Conservation (phyloP, 192 early-diverging fungal species). For the Diversispora epigaea region DNA sequence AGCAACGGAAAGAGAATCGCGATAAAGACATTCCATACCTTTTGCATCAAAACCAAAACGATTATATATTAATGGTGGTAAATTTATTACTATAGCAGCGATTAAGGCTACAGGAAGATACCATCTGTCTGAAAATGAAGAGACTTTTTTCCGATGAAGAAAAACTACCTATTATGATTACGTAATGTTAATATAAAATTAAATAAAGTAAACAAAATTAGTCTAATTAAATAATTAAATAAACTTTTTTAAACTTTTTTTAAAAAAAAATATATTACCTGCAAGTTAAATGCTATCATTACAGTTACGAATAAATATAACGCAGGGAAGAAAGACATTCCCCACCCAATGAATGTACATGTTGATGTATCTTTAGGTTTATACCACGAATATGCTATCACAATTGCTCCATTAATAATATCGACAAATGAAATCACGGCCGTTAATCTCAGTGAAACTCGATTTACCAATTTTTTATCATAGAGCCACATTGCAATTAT, state of each 20-base stretch:
- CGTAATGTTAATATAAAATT: not conserved
- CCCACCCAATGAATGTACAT: not conserved
- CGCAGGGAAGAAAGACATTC: conserved; percentile 11
- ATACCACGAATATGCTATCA: not conserved
- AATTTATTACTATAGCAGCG: not conserved
- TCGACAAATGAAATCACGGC: conserved; percentile 25
- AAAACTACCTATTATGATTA: conserved; percentile 3
- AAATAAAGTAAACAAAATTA: too few relatives aligned
- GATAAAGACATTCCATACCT: not conserved
- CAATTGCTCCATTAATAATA: not conserved
- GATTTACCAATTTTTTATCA: conserved; percentile 16
- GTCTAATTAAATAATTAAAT: too few relatives aligned
- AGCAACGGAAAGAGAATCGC: not conserved
- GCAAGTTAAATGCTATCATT: conserved; percentile 27
- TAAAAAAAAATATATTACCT: not conserved
- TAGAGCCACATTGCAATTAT: conserved; percentile 20
- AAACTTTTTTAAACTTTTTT: too few relatives aligned
- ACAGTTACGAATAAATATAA: conserved; percentile 18
- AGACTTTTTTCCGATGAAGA: conserved; percentile 21
- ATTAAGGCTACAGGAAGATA: conserved; percentile 2
- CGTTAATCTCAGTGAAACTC: conserved; percentile 5
- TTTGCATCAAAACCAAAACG: not conserved
- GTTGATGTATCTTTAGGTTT: not conserved
- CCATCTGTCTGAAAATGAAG: conserved; percentile 23
- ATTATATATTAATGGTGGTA: conserved; percentile 7